Conservation (phyloP, 2,329 filamentous ascomycete species). For the Sclerotinia trifoliorum region DNA sequence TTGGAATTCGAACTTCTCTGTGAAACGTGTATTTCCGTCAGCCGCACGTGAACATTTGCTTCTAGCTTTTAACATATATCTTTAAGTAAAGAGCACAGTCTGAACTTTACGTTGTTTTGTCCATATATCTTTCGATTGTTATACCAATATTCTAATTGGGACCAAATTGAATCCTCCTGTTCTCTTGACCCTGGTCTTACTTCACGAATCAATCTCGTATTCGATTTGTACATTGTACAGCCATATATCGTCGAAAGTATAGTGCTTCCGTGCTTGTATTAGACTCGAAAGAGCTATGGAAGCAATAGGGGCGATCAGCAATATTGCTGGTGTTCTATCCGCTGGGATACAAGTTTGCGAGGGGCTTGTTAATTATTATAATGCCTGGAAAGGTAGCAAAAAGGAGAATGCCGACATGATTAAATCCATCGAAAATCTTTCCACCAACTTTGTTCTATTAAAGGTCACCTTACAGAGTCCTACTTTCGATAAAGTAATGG, state of each 20-base stretch:
- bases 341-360: slow-evolving; percentile 18
- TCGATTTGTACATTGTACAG: not conserved
- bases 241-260: not conserved
- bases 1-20: slow-evolving; percentile 4
- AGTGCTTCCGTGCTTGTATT: not conserved
- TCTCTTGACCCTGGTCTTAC: not conserved
- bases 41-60: not conserved
- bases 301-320: slow-evolving; percentile 18
- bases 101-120: not conserved
- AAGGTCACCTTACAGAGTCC: not conserved
- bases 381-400: slow-evolving; percentile 17
- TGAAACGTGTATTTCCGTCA: not conserved
- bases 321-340: slow-evolving; percentile 20
- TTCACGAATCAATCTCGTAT: not conserved
- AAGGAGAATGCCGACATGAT: slow-evolving; percentile 20
- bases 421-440: slow-evolving; percentile 12
- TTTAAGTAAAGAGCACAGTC: not conserved
- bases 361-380: slow-evolving; percentile 19
- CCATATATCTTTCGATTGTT: not conserved
- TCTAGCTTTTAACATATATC: not conserved
- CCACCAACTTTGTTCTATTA: not conserved
- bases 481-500: slow-evolving; percentile 6
- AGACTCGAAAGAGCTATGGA: slow-evolving; percentile 1
- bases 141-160: not conserved
- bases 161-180: not conserved